Evolutionary conservation across 208 protist genomes (phyloP).

Genomic region (Crithidia acanthocephali): DNA sequence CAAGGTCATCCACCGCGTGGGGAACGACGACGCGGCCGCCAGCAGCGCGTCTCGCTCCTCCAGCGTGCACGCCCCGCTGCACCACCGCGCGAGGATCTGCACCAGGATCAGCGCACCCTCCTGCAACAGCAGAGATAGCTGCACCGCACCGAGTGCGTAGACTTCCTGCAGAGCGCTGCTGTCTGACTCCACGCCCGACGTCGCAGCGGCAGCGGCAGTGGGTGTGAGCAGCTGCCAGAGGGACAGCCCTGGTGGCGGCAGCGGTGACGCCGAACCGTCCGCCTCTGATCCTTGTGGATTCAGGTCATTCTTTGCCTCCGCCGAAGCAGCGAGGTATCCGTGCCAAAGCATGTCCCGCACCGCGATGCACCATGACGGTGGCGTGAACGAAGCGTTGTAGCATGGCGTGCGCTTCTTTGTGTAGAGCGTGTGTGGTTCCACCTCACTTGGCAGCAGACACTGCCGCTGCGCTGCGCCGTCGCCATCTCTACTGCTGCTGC

Average conservation of each 20-base stretch:
- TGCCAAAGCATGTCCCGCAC: constrained; percentile 6
- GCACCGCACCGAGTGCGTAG: constrained; percentile 20
- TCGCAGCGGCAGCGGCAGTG: background rate
- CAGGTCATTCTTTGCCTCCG: background rate
- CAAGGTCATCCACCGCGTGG: constrained; percentile 35
- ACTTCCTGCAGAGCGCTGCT: constrained; percentile 4
- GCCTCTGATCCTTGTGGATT: background rate
- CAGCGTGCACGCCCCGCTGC: constrained; percentile 14
- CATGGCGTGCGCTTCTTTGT: background rate
- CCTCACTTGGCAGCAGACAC: background rate
- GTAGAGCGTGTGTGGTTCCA: background rate
- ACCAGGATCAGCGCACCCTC: constrained; percentile 31
- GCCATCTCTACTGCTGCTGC: background rate
- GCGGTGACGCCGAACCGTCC: background rate
- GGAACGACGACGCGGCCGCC: constrained; percentile 12
- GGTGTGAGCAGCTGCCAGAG: background rate
- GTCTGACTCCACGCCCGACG: background rate
- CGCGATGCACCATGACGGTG: constrained; percentile 10
- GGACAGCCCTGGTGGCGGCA: constrained; percentile 7
- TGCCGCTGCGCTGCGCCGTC: background rate
- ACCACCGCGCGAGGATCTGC: constrained; percentile 29
- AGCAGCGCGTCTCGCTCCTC: constrained; percentile 31
- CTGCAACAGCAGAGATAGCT: constrained; percentile 18
- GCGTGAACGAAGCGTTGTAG: background rate
- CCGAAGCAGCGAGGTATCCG: no score